Evolutionary conservation across 805 yeast species (phyloP).

Genomic region (Yarrowia yakushimensis): DNA sequence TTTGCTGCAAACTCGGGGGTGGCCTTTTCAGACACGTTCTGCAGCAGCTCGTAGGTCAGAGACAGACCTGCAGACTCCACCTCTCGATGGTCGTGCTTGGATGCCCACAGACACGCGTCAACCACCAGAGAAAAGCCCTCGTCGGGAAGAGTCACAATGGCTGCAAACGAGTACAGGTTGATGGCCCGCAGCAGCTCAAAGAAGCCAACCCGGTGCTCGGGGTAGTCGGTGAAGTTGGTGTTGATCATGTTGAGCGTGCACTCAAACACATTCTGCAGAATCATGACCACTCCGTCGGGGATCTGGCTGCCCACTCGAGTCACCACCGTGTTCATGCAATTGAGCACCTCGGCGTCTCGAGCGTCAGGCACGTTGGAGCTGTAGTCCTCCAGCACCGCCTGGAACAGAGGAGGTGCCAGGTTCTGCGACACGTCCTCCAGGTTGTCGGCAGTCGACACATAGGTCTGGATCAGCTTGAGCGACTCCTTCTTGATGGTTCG

Average conservation of each 20-base stretch:
- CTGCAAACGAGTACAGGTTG: conserved; percentile 77
- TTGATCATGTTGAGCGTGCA: conserved; percentile 94
- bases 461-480: conserved; percentile 81
- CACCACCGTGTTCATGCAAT: conserved; percentile 89
- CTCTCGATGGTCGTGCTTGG: conserved; percentile 94
- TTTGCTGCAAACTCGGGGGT: conserved; percentile 71
- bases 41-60: conserved; percentile 75
- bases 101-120: conserved; percentile 96
- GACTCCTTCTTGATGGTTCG: conserved; percentile 96
- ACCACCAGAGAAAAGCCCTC: conserved; percentile 87
- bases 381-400: conserved; percentile 86
- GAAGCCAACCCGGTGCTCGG: conserved; percentile 96
- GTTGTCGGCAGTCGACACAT: conserved; percentile 81
- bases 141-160: conserved; percentile 82
- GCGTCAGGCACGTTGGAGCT: conserved; percentile 88
- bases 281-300: conserved; percentile 82
- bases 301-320: conserved; percentile 81
- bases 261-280: conserved; percentile 87
- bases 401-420: conserved; percentile 75
- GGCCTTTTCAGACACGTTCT: conserved; percentile 77
- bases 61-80: conserved; percentile 90
- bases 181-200: conserved; percentile 86
- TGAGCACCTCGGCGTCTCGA: conserved; percentile 94
- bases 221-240: conserved; percentile 92
- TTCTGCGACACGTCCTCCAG: conserved; percentile 78